Percentiles rank a stretch among this genome's conserved stretches.
These are phyloP conservation scores for Podospora sp. DNA, from an alignment of 495 filamentous ascomycete genomes.

Conservation along the genomic window DNA sequence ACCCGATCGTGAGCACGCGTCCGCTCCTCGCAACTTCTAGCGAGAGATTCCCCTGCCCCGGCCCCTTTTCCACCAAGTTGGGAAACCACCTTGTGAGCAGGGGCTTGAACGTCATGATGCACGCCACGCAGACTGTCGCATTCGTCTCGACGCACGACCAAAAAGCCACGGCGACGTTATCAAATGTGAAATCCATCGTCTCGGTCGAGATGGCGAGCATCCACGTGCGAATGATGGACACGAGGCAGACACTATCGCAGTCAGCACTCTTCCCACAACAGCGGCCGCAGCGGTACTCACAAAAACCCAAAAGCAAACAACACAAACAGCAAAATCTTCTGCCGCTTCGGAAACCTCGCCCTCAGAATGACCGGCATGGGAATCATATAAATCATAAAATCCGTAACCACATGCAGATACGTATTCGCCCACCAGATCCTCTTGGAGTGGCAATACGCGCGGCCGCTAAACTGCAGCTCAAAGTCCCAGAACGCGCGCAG, in stretches of 20 bases:
- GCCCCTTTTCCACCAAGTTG: neutral
- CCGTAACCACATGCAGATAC: conserved; percentile 1
- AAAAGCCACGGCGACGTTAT: conserved; percentile 4
- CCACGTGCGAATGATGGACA: conserved; percentile 6
- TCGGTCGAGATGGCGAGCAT: neutral
- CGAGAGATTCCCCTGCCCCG: neutral
- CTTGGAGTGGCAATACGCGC: conserved; percentile 10
- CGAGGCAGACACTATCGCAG: neutral
- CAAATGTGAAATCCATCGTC: conserved; percentile 9
- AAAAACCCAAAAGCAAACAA: conserved; percentile 14
- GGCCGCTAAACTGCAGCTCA: neutral
- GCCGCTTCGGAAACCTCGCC: conserved; percentile 3
- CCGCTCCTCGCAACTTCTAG: neutral
- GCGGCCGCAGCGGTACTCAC: conserved; percentile 6
- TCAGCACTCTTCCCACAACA: too few species aligned
- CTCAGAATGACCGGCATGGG: conserved; percentile 13
- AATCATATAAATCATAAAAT: conserved; percentile 7
- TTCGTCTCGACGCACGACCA: conserved; percentile 17
- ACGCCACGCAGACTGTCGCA: neutral
- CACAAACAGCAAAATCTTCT: conserved; percentile 12
- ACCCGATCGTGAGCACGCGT: conserved; percentile 3
- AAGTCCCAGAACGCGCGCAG: conserved; percentile 13
- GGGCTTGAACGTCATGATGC: conserved; percentile 7
- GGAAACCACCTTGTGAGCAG: conserved; percentile 7
- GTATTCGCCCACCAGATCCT: conserved; percentile 1